Conservation (phyloP, 2,329 filamentous ascomycete species). For the Celoporthe dispersa region DNA sequence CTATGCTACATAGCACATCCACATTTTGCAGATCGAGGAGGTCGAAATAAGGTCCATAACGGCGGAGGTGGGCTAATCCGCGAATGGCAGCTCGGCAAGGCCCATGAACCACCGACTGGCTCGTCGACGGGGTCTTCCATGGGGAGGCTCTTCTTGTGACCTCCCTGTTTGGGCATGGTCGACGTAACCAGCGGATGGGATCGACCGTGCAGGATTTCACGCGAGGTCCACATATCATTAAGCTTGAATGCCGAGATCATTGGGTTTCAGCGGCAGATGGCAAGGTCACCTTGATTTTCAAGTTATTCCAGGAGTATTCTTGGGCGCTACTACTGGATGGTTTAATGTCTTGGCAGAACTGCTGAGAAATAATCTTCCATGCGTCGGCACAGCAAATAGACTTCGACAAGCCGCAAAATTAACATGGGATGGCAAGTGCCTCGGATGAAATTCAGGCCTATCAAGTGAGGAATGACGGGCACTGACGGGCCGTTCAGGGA, state of each 20-base stretch:
- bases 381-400: not conserved
- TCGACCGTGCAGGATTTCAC: not conserved
- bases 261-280: not conserved
- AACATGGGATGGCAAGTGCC: not conserved
- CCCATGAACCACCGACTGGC: not conserved
- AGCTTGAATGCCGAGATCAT: conserved; percentile 4
- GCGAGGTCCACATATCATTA: not conserved
- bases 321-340: not conserved
- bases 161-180: not conserved
- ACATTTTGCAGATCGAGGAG: not conserved
- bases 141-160: not conserved
- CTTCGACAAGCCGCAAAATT: not conserved
- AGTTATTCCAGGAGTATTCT: not conserved
- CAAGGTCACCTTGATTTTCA: not conserved
- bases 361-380: conserved; percentile 25
- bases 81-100: conserved; percentile 12
- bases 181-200: not conserved
- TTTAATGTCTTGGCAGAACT: not conserved
- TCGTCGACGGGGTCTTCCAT: not conserved
- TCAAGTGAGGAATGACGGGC: not conserved
- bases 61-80: not conserved
- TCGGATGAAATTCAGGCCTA: not conserved
- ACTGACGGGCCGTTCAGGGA: not conserved
- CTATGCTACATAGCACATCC: not conserved
- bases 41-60: conserved; percentile 6